Evolutionary conservation across 192 early-diverging fungal species (phyloP).

Genomic region (Linnemannia schmuckeri): DNA sequence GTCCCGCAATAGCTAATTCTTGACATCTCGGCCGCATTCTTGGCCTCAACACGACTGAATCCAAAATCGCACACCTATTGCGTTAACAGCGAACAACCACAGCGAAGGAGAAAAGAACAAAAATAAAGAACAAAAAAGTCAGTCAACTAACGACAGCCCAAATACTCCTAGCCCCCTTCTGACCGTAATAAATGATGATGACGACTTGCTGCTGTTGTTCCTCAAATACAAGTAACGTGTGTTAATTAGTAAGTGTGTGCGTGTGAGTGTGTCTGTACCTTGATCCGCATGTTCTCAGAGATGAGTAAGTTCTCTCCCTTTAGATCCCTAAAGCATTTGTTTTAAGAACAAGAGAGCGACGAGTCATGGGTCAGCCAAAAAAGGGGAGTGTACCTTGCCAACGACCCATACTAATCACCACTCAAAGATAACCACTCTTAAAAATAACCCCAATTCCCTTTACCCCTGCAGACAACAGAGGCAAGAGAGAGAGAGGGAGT

Average conservation of each 20-base stretch:
- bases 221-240: background rate
- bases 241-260: background rate
- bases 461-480: background rate
- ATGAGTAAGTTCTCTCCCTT: slow-evolving; percentile 54
- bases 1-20: slow-evolving; percentile 55
- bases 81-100: background rate
- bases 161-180: slow-evolving; percentile 6
- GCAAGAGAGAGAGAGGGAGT: no score
- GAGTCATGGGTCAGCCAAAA: slow-evolving; percentile 5
- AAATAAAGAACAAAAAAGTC: background rate
- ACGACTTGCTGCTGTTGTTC: background rate
- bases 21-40: slow-evolving; percentile 47
- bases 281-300: slow-evolving; percentile 54
- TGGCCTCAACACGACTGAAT: slow-evolving; percentile 49
- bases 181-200: background rate
- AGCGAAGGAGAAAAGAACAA: background rate
- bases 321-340: slow-evolving; percentile 22
- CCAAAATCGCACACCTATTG: slow-evolving; percentile 54
- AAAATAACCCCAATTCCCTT: background rate
- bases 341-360: background rate
- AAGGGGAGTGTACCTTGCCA: background rate
- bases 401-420: background rate
- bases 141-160: background rate
- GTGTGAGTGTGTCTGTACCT: slow-evolving; percentile 19
- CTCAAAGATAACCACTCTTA: background rate